Base-by-base conservation (phyloP, 805 yeast genomes). In the Monosporozyma aerobia region DNA sequence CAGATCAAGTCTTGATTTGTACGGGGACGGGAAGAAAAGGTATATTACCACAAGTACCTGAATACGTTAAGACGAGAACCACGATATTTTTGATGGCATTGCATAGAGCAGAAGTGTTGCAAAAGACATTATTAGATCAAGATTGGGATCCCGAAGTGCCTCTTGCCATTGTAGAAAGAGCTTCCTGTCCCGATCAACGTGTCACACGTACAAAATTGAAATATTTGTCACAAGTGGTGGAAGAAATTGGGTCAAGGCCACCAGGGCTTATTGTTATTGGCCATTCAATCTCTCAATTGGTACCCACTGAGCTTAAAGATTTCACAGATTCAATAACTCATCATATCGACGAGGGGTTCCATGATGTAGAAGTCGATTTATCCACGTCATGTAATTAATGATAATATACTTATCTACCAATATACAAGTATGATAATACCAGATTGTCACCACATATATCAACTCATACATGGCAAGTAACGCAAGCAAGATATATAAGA, bases 21-120 rank as follows among this genome's bases (percentile, higher is more conserved):
- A 92, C 98, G 0, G 98, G 98, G 2, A 90, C 96, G 0, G 97
- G 97, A 1, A 80, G 94, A 52, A 81, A 84, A 37, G 98, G 97
- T 5, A 83, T 82, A 3, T 66, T 87, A 48, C 97, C 96, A 1
- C 74, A 74, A 48, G 70, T 87, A 14, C 97, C 98, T 1, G 85
- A 80, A 48, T 90, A 77, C 68, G 85, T 81, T 6, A 64, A 71
- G 47, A 71, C 85, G 3, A 74, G 97, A 59, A 92, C 98, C 0
- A 85, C 95, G 0, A 81, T 92, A 1, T 90, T 90, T 61, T 68
- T 92, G 35, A 92, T 92, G 98, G 84, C 96, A 0, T 72, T 92
- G 51, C 97, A 90, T 63, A 76, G 97, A 55, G 74, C 79, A 7
- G 66, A 65, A 10, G 62, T 68, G 11, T 65, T 81, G 11, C 78